These are phyloP conservation scores for Amanita pseudoporphyria DNA, from an alignment of 768 basidiomycete genomes.

Conservation along the genomic window DNA sequence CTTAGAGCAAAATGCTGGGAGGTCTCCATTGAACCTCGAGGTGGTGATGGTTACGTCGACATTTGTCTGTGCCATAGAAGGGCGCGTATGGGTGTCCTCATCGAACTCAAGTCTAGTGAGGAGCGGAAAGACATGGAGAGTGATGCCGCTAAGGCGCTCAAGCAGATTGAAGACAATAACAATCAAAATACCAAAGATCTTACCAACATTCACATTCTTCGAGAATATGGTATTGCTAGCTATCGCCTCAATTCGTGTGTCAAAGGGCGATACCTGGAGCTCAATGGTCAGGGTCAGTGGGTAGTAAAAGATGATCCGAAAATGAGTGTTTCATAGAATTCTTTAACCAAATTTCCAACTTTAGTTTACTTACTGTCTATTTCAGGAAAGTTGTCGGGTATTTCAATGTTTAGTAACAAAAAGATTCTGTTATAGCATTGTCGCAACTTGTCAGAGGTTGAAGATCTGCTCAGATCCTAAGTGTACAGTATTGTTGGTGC, in stretches of 20 bases:
- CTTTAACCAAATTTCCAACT: neutral
- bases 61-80: slow-evolving; percentile 9
- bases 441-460: too few relatives aligned
- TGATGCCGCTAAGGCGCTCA: slow-evolving; percentile 7
- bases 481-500: too few relatives aligned
- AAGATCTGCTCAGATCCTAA: too few relatives aligned
- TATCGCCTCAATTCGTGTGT: slow-evolving; percentile 10
- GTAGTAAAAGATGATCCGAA: slow-evolving; percentile 10
- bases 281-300: too few relatives aligned
- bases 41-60: slow-evolving; percentile 8
- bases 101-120: slow-evolving; percentile 10
- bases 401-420: too few relatives aligned
- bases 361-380: too few relatives aligned
- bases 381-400: too few relatives aligned
- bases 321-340: slow-evolving; percentile 5
- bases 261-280: too few relatives aligned
- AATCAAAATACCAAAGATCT: slow-evolving; percentile 7
- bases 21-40: slow-evolving; percentile 8
- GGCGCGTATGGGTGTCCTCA: slow-evolving; percentile 8
- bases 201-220: too few relatives aligned
- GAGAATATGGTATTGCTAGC: slow-evolving; percentile 11
- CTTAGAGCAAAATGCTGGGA: slow-evolving; percentile 6
- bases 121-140: too few relatives aligned
- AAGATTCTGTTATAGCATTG: too few relatives aligned
- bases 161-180: slow-evolving; percentile 9